Percentiles rank a stretch among this genome's conserved stretches.
Evolutionary conservation across 805 yeast genomes (phyloP).

Genomic region (Grigorovia yakushimaensis): DNA sequence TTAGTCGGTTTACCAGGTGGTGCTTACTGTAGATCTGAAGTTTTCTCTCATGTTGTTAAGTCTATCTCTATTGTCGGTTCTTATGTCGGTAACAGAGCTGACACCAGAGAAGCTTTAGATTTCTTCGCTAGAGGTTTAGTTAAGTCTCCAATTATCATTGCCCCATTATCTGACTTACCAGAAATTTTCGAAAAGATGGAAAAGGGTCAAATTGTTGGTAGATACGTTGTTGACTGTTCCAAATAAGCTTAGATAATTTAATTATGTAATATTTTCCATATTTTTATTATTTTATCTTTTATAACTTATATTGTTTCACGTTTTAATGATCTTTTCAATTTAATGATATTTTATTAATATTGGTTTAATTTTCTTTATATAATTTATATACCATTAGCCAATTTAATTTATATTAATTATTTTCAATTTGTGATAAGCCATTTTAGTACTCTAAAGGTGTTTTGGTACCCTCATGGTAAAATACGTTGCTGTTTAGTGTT

Average conservation of each 20-base stretch:
- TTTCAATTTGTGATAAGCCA: not conserved
- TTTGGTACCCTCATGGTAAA: not conserved
- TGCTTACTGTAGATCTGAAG: conserved; percentile 37
- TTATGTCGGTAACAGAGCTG: conserved; percentile 44
- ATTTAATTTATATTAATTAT: no score
- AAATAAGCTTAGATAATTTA: conserved; percentile 32
- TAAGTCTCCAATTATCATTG: conserved; percentile 64
- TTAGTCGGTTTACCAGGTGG: conserved; percentile 52
- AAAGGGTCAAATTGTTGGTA: conserved; percentile 75
- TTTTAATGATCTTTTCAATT: not conserved
- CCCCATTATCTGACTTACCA: conserved; percentile 63
- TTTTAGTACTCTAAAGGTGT: not conserved
- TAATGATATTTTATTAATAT: not conserved
- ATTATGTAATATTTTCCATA: conserved; percentile 3
- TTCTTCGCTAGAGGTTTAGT: conserved; percentile 66
- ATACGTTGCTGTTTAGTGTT: no score
- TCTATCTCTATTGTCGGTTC: conserved; percentile 40
- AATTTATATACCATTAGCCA: not conserved
- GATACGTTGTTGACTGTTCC: conserved; percentile 74
- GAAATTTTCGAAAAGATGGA: conserved; percentile 67
- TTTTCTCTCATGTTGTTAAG: conserved; percentile 41
- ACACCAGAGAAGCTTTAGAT: conserved; percentile 56
- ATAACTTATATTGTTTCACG: not conserved
- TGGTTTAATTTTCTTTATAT: not conserved
- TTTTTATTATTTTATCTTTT: conserved; percentile 1